Percentiles rank a stretch among this genome's conserved stretches.
Evolutionary conservation across 257 asterid genomes (phyloP).

Genomic region (Ballota nigra): DNA sequence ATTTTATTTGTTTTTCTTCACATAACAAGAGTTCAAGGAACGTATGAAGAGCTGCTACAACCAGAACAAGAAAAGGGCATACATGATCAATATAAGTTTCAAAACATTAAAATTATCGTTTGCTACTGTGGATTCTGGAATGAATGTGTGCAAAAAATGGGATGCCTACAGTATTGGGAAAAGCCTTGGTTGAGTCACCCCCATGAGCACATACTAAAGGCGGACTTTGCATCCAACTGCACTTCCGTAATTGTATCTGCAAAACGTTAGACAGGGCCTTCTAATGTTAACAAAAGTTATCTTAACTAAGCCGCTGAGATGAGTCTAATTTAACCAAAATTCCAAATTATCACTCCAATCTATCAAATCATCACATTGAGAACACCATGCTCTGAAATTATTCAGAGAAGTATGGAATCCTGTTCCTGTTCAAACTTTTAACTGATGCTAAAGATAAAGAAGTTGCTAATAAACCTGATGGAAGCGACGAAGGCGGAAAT

Average conservation of each 20-base stretch:
- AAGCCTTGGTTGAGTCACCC: constrained; percentile 92
- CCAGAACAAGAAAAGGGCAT: not conserved
- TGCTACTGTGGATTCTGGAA: not conserved
- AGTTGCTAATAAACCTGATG: constrained; percentile 42
- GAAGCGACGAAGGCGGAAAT: constrained; percentile 81
- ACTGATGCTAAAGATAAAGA: not conserved
- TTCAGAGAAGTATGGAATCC: not conserved
- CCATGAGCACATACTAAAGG: constrained; percentile 98
- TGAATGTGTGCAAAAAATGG: not conserved
- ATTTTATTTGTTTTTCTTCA: constrained; percentile 10
- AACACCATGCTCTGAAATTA: constrained; percentile 2
- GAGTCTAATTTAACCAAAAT: constrained; percentile 2
- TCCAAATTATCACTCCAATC: not conserved
- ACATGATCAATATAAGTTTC: not conserved
- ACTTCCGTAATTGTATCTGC: constrained; percentile 63
- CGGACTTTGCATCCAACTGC: constrained; percentile 75
- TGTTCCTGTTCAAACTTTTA: not conserved
- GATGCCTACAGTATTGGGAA: constrained; percentile 86
- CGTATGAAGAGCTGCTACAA: not conserved
- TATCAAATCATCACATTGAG: not conserved
- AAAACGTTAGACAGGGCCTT: not conserved
- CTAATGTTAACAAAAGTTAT: not conserved
- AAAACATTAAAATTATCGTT: not conserved
- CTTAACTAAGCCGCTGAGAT: constrained; percentile 4
- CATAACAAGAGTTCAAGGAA: not conserved